A percentile compares a stretch with the other conserved stretches of the same genome.
Conservation (phyloP, 768 basidiomycete genomes). For the Aureoboletus auriporus region DNA sequence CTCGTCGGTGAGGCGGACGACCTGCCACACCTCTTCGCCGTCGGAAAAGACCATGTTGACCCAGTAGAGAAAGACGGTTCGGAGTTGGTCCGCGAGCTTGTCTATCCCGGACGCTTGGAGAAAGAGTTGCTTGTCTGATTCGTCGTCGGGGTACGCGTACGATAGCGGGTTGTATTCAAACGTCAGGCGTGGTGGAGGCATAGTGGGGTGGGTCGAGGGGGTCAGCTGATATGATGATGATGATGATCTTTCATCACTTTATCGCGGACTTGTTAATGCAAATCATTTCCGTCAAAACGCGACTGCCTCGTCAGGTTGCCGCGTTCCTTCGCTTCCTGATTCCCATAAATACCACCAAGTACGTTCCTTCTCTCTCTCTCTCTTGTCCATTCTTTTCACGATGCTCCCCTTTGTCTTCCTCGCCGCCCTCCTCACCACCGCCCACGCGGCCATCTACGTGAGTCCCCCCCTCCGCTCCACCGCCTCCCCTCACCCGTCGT, state of each 20-base stretch:
- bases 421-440: slow-evolving; percentile 8
- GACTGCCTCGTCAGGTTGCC: neutral
- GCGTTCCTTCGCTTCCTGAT: slow-evolving; percentile 18
- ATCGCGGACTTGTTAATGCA: too few relatives aligned
- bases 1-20: slow-evolving; percentile 17
- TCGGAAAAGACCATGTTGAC: slow-evolving; percentile 20
- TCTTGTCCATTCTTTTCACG: neutral
- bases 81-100: neutral
- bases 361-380: slow-evolving; percentile 19
- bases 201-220: neutral
- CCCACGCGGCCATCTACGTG: slow-evolving; percentile 18
- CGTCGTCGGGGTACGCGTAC: slow-evolving; percentile 21
- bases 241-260: neutral
- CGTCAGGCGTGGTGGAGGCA: slow-evolving; percentile 10
- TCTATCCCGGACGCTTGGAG: slow-evolving; percentile 13
- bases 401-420: slow-evolving; percentile 23
- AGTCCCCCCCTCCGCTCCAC: slow-evolving; percentile 4
- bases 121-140: slow-evolving; percentile 22
- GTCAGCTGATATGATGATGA: neutral
- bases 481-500: neutral
- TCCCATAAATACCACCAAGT: slow-evolving; percentile 12
- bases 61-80: slow-evolving; percentile 24
- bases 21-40: slow-evolving; percentile 26
- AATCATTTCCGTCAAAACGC: neutral
- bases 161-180: slow-evolving; percentile 21